Evolutionary conservation across 2,329 filamentous ascomycete species (phyloP).

Genomic region (Colletotrichum sp.): DNA sequence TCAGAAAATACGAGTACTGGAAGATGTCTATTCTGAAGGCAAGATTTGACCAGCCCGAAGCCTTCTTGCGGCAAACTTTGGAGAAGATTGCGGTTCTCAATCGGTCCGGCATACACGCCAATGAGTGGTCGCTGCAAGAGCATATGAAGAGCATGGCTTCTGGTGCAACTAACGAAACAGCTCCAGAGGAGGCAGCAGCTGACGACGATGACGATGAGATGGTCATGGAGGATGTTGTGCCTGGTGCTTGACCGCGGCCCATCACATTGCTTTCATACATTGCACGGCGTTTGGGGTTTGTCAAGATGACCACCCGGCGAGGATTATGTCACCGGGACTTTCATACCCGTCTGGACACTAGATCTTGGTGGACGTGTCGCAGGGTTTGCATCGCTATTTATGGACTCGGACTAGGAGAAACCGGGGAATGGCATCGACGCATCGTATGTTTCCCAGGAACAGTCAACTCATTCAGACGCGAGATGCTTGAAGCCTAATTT

Average conservation of each 20-base stretch:
- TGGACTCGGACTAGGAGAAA: background rate
- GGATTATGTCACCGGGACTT: background rate
- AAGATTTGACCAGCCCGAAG: slow-evolving; percentile 83
- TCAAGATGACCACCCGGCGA: background rate
- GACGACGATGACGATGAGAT: slow-evolving; percentile 70
- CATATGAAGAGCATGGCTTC: slow-evolving; percentile 43
- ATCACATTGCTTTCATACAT: background rate
- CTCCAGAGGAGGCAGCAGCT: slow-evolving; percentile 57
- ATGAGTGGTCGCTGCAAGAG: slow-evolving; percentile 81
- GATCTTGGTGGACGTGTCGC: background rate
- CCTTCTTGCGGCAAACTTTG: slow-evolving; percentile 86
- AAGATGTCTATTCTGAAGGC: slow-evolving; percentile 25
- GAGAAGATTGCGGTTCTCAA: slow-evolving; percentile 84
- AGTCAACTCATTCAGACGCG: background rate
- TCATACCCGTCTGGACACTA: slow-evolving; percentile 7
- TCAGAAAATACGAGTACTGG: slow-evolving; percentile 90
- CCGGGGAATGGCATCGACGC: background rate
- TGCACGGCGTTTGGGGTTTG: slow-evolving; percentile 13
- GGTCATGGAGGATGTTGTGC: slow-evolving; percentile 82
- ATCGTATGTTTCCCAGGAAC: background rate
- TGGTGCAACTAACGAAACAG: slow-evolving; percentile 30
- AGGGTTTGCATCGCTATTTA: background rate
- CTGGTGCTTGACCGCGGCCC: background rate
- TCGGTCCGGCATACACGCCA: slow-evolving; percentile 83
- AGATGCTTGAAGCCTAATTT: background rate